Evolutionary conservation across 192 early-diverging fungal genomes (phyloP).

Genomic region (Bifiguratus adelaidae): DNA sequence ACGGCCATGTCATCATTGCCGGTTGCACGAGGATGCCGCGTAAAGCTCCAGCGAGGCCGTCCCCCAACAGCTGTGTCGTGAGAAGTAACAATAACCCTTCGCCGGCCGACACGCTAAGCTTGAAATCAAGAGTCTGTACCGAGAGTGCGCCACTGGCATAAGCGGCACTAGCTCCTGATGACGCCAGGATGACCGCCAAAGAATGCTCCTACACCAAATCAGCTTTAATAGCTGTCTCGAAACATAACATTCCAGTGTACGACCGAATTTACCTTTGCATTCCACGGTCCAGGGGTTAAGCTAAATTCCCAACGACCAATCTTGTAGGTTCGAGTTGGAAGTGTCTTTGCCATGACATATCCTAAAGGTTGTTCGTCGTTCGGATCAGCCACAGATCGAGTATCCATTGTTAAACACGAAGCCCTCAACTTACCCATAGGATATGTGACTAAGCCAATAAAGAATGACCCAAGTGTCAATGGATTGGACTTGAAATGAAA

Average conservation of each 20-base stretch:
- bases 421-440: constrained; percentile 2
- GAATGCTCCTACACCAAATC: no score
- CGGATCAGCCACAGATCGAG: no score
- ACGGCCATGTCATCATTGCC: constrained; percentile 7
- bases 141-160: constrained; percentile 22
- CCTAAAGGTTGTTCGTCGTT: background rate
- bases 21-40: constrained; percentile 7
- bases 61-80: constrained; percentile 15
- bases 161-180: constrained; percentile 25
- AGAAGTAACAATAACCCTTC: constrained; percentile 10
- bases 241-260: no score
- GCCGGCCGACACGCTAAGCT: background rate
- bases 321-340: background rate
- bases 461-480: constrained; percentile 1
- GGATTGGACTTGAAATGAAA: constrained; percentile 2
- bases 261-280: no score
- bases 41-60: constrained; percentile 14
- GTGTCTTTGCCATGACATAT: background rate
- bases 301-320: constrained; percentile 1
- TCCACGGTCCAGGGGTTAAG: constrained; percentile 33
- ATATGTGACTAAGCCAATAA: constrained; percentile 6
- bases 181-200: constrained; percentile 30
- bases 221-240: no score
- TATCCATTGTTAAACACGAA: no score
- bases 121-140: background rate